A percentile compares a stretch with the other conserved stretches of the same genome.
Evolutionary conservation across 768 basidiomycete genomes (phyloP).

Genomic region (Leucocoprinus sp.): DNA sequence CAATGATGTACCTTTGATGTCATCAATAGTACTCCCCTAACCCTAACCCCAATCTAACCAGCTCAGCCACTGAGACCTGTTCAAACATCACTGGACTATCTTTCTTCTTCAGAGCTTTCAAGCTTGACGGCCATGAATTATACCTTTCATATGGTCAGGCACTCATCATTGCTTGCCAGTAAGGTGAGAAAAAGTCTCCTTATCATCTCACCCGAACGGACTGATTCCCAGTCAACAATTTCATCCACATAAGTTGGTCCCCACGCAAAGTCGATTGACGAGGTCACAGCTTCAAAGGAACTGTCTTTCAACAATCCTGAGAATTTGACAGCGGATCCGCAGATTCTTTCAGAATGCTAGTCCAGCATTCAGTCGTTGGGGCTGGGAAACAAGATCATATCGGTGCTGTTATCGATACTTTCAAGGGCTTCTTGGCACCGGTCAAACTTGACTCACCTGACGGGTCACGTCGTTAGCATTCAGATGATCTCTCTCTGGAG

Average conservation of each 20-base stretch:
- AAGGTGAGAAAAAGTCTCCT: background rate
- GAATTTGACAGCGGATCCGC: conserved; percentile 6
- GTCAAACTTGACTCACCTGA: background rate
- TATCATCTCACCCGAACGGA: too few species aligned
- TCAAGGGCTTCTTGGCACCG: conserved; percentile 18
- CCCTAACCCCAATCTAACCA: too few species aligned
- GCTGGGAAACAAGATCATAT: background rate
- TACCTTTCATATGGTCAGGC: background rate
- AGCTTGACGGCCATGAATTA: background rate
- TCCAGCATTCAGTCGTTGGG: background rate
- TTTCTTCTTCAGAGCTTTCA: background rate
- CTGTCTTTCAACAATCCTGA: conserved; percentile 9
- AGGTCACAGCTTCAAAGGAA: background rate
- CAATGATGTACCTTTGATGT: conserved; percentile 68
- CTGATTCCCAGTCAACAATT: background rate
- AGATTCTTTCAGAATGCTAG: conserved; percentile 10
- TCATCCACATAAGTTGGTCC: background rate
- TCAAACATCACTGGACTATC: conserved; percentile 5
- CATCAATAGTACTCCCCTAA: too few species aligned
- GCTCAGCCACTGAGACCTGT: conserved; percentile 12
- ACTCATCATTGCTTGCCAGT: background rate
- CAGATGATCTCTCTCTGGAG: background rate
- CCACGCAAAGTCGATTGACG: background rate
- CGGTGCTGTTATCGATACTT: conserved; percentile 15
- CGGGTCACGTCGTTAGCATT: background rate